Percentiles rank a stretch among this genome's conserved stretches.
Conservation (phyloP, 176 grass and related monocot genomes). For the Aegilops bicornis region DNA sequence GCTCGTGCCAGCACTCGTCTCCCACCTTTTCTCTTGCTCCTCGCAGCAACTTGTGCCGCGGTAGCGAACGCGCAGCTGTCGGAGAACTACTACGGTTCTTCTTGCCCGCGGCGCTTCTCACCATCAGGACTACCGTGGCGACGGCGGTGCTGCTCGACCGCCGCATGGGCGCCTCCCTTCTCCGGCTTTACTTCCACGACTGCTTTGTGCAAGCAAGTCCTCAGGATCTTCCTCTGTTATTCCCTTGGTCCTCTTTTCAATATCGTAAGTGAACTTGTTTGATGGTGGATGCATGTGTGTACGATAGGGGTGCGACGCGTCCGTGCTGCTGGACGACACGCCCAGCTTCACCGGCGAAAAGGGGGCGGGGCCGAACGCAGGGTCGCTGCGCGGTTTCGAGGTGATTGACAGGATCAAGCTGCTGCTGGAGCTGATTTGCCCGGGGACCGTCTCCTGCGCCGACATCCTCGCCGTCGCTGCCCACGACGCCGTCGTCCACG, state of each 20-base stretch:
- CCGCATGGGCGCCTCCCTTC: slow-evolving; percentile 74
- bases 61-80: slow-evolving; percentile 66
- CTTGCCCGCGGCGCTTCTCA: slow-evolving; percentile 55
- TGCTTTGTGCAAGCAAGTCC: slow-evolving; percentile 70
- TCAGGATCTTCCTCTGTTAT: not conserved
- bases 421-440: slow-evolving; percentile 48
- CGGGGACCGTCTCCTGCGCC: slow-evolving; percentile 60
- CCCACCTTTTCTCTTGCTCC: not conserved
- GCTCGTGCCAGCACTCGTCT: not conserved
- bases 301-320: slow-evolving; percentile 54
- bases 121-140: slow-evolving; percentile 47
- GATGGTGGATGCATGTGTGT: not conserved
- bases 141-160: slow-evolving; percentile 45
- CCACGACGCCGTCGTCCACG: slow-evolving; percentile 53
- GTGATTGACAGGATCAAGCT: slow-evolving; percentile 55
- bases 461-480: slow-evolving; percentile 62
- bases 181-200: slow-evolving; percentile 74
- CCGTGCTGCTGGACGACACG: slow-evolving; percentile 62
- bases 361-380: slow-evolving; percentile 43
- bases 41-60: slow-evolving; percentile 8
- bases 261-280: not conserved
- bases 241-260: too few species aligned
- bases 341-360: slow-evolving; percentile 60
- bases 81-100: slow-evolving; percentile 54
- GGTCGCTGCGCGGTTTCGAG: slow-evolving; percentile 52